Evolutionary conservation across 495 filamentous ascomycete genomes (phyloP).

Genomic region (Penicillium verhagenii): DNA sequence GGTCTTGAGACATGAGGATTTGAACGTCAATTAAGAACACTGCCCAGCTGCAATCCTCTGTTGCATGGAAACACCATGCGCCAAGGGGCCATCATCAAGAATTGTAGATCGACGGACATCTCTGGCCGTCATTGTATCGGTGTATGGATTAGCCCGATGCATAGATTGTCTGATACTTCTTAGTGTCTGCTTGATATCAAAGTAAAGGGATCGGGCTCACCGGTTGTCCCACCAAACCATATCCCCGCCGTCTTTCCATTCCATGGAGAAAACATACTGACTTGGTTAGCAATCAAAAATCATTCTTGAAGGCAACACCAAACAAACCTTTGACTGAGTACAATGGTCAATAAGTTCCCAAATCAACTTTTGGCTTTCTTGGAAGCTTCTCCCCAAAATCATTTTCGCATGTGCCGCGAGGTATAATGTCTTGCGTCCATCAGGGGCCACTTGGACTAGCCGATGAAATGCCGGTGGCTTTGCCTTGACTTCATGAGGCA

Average conservation of each 20-base stretch:
- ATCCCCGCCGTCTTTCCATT: conserved; percentile 20
- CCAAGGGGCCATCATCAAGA: conserved; percentile 19
- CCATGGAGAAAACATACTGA: conserved; percentile 27
- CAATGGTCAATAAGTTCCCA: conserved; percentile 25
- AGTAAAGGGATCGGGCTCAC: not conserved
- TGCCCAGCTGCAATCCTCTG: conserved; percentile 1
- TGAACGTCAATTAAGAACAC: not conserved
- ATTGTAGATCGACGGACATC: conserved; percentile 25
- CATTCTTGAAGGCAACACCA: too few species aligned
- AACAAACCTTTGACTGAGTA: conserved; percentile 18
- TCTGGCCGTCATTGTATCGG: conserved; percentile 20
- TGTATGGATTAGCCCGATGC: conserved; percentile 25
- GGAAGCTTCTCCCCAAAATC: conserved; percentile 12
- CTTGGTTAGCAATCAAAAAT: not conserved
- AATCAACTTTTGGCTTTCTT: conserved; percentile 20
- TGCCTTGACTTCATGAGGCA: conserved; percentile 21
- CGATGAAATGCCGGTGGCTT: conserved; percentile 24
- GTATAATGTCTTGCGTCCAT: conserved; percentile 23
- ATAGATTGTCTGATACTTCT: conserved; percentile 19
- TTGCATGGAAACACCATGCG: conserved; percentile 4
- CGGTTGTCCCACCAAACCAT: conserved; percentile 29
- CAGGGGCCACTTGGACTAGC: conserved; percentile 19
- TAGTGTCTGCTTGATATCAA: not conserved
- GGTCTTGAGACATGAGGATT: too few species aligned
- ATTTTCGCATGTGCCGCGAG: conserved; percentile 21